A percentile compares a stretch with the other conserved stretches of the same genome.
Evolutionary conservation across 106 monocot genomes (phyloP).

Genomic region (Platanthera zijinensis): DNA sequence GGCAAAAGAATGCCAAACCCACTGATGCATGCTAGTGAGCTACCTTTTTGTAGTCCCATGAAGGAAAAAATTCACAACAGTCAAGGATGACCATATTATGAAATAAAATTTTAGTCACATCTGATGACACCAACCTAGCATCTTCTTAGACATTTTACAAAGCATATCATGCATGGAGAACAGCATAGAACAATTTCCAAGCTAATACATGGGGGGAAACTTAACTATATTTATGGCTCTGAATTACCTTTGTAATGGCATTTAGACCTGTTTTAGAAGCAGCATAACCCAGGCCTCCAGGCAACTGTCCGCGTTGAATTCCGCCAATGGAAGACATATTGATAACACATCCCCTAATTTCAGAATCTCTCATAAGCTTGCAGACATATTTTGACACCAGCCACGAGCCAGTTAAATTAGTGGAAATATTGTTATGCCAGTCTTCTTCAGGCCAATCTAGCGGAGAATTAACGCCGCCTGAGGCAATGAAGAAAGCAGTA

Average conservation of each 20-base stretch:
- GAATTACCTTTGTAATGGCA: slow-evolving; percentile 45
- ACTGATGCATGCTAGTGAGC: not conserved
- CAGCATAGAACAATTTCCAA: not conserved
- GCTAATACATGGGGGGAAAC: not conserved
- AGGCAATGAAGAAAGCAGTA: not conserved
- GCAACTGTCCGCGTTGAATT: slow-evolving; percentile 45
- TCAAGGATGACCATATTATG: not conserved
- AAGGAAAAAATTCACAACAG: not conserved
- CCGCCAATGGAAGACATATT: slow-evolving; percentile 67
- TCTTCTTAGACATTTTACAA: not conserved
- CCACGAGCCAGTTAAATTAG: slow-evolving; percentile 67
- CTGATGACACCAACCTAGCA: not conserved
- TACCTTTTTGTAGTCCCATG: not conserved
- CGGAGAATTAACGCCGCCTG: slow-evolving; percentile 46
- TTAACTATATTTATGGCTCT: not conserved
- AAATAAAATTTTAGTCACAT: not conserved
- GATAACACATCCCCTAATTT: slow-evolving; percentile 55
- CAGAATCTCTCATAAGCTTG: slow-evolving; percentile 45
- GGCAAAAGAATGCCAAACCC: too few species aligned
- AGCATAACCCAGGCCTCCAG: slow-evolving; percentile 49
- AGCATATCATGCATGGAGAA: not conserved
- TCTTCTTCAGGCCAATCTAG: slow-evolving; percentile 63
- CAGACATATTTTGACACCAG: slow-evolving; percentile 62
- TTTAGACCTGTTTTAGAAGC: slow-evolving; percentile 54
- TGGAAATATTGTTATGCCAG: slow-evolving; percentile 39